Base-by-base conservation (phyloP, 2,329 filamentous ascomycete species). In the Thielaviopsis populi region DNA sequence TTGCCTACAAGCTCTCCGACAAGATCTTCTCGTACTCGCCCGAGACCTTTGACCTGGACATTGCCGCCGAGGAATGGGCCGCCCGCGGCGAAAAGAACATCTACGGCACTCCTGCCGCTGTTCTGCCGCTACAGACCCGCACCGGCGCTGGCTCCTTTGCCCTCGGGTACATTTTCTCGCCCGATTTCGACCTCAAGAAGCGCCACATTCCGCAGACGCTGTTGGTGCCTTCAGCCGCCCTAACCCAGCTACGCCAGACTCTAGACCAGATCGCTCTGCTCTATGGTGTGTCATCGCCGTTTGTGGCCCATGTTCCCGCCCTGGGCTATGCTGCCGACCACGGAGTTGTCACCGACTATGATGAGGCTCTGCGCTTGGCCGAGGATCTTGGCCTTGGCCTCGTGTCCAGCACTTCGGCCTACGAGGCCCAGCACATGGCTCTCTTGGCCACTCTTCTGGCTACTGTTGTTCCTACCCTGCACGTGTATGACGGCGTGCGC, bases 11-110 rank as follows among this genome's bases (percentile, higher is more conserved):
- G 68, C 81, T 99, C 67, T 97, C 92, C 64, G 91, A 97, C 79
- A 96, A 95, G 80, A 85, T 97, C 76, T 99, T 96, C 78, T 88
- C 91, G 64, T 97, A 95, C 79, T 97, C 92, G 2, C 90, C 91
- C 33, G 89, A 95, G 71, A 88, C 89, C 15, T 97, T 96, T 71
- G 89, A 95, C 72, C 82, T 99, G 68, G 92, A 97, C 73, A 75
- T 86, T 67, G 90, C 91, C 58, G 85, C 89, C 63, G 88, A 86
- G 74, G 76, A 83, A 69, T 99, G 94, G 94, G 80, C 83, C 60
- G 74, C 77, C 33, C 76, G 83, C 67, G 78, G 82, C 67, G 86
- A 90, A 72, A 79, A 80, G 72, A 99, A 99, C 77, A 84, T 87
- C 67, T 85, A 91, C 76, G 89, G 89, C 69, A 88, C 91, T 72